phyloP scores from a whole-genome alignment of 257 asterid species.

The Osmanthus fragrans region DNA sequence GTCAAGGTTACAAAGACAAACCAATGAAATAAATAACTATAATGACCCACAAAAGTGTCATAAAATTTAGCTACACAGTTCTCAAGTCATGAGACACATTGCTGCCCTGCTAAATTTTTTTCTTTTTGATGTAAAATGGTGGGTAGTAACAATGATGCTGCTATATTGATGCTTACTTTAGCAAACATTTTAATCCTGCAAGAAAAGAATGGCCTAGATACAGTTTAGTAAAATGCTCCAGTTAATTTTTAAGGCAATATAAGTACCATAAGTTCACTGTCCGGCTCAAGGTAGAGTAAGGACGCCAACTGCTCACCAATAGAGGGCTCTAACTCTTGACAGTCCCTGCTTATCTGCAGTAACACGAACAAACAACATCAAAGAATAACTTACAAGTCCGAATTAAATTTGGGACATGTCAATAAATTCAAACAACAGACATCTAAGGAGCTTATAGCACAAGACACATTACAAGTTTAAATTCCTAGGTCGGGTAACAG shows the following conservation, averaged over 20 bases:
- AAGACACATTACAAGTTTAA: neutral
- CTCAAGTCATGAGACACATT: neutral
- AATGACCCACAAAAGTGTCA: no score
- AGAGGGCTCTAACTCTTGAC: conserved; percentile 87
- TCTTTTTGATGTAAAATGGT: neutral
- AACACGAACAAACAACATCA: conserved; percentile 24
- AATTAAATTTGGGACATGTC: neutral
- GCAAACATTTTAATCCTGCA: neutral
- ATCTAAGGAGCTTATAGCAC: neutral
- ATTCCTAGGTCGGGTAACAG: neutral
- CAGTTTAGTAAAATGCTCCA: conserved; percentile 3
- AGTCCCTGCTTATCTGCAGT: conserved; percentile 90
- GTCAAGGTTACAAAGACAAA: neutral
- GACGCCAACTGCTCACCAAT: conserved; percentile 86
- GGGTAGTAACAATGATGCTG: conserved; percentile 14
- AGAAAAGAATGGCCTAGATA: neutral
- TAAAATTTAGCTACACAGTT: neutral
- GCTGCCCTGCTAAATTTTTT: neutral
- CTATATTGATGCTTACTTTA: neutral
- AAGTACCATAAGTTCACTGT: conserved; percentile 90
- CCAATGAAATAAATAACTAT: neutral
- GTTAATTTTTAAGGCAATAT: neutral
- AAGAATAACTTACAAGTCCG: neutral
- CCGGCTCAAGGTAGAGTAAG: conserved; percentile 84
- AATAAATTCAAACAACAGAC: neutral